Base-by-base conservation (phyloP, 257 asterid genomes). In the Cinchona pubescens region DNA sequence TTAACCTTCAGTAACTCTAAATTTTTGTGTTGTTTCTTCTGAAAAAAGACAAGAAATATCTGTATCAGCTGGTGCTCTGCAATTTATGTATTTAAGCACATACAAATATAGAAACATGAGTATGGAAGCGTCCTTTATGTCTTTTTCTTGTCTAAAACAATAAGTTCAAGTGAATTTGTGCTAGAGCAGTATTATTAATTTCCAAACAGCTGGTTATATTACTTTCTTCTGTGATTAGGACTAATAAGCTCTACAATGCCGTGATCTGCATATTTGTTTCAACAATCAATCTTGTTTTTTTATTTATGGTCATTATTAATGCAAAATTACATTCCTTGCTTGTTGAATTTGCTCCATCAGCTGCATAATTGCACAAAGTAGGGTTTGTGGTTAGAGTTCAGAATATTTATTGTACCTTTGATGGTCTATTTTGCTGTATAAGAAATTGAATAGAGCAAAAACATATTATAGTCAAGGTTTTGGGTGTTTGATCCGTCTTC, bases 1-100 rank as follows among this genome's bases (percentile, higher is more conserved):
- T 71, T 67, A 53, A 70, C 61, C 59, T 15, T 76, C 76, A 70
- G 61, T 62, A 53, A 35, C 77, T 42, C 42, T 3, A 60, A n/a
- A 18, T 62, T 37, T 71, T 75, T 77, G 30, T 34, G 13, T 60
- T 12, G 18, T 32, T 30, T 61, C 23, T 30, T 61, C 23, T 16
- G 67, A 3, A 30, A 61, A 61, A 61, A 30, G 37, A 29, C 0
- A 21, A 4, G 5, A 1, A 0, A 29, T 1, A 61, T 61, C 67
- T 61, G n/a, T 30, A 61, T 30, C 40, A 10, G 40, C 38, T 61
- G 40, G 23, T 61, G 23, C 16, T 61, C 9, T 61, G 40, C 16
- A 12, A 15, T 61, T 30, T 60, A 1, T 16, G 61, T 11, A 19
- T 9, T 25, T 58, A 58, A 11, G 30, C 60, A 55, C 60, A 55